Percentiles rank a stretch among this genome's conserved stretches.
Conservation (phyloP, 768 basidiomycete species). For the Lyophyllum atratum region DNA sequence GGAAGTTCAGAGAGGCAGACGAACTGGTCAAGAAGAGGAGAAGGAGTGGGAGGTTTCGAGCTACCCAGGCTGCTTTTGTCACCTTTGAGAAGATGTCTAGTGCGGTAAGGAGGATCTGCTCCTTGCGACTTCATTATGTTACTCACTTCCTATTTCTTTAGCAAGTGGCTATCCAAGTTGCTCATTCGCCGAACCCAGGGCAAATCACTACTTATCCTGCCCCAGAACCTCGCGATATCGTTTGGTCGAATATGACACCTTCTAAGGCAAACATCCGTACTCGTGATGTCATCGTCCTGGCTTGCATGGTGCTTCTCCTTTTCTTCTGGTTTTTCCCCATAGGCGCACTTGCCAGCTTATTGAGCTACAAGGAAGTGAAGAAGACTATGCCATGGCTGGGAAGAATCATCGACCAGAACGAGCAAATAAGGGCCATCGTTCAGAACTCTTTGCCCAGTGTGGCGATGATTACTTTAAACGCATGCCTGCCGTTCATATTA, state of each 20-base stretch:
- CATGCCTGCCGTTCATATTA: slow-evolving; percentile 82
- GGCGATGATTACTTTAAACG: slow-evolving; percentile 90
- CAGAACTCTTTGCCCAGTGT: slow-evolving; percentile 94
- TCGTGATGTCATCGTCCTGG: slow-evolving; percentile 73
- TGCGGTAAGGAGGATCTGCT: slow-evolving; percentile 55
- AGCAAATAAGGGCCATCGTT: slow-evolving; percentile 80
- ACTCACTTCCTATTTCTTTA: slow-evolving; percentile 22
- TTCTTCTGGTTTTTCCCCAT: slow-evolving; percentile 95
- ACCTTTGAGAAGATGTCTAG: slow-evolving; percentile 96
- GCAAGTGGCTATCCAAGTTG: slow-evolving; percentile 89
- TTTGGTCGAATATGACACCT: slow-evolving; percentile 89
- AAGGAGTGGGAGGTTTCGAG: slow-evolving; percentile 69
- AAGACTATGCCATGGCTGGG: slow-evolving; percentile 88
- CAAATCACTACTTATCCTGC: slow-evolving; percentile 73
- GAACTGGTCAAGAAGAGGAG: slow-evolving; percentile 79
- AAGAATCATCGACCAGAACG: slow-evolving; percentile 78
- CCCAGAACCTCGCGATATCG: slow-evolving; percentile 93
- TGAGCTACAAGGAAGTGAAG: slow-evolving; percentile 94
- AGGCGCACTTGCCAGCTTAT: slow-evolving; percentile 78
- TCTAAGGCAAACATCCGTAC: slow-evolving; percentile 56
- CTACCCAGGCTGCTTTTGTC: slow-evolving; percentile 88
- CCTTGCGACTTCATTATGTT: background rate
- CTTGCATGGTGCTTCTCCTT: slow-evolving; percentile 69
- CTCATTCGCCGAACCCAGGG: slow-evolving; percentile 69
- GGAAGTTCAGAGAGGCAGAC: slow-evolving; percentile 77